Conservation (phyloP, 129 eudicot species). For the Escallonia rubra region DNA sequence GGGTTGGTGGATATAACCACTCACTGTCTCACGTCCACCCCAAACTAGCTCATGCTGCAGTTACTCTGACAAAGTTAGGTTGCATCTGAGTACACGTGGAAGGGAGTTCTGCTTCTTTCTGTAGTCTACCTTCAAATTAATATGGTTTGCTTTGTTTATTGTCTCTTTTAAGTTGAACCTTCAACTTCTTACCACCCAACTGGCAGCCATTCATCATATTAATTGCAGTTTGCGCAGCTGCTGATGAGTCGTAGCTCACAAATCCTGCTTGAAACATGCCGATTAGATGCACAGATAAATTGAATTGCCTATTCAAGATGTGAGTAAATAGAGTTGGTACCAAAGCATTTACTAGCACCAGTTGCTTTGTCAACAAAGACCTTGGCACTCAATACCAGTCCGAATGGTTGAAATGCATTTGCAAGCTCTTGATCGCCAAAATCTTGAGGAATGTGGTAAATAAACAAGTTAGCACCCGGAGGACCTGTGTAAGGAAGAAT, state of each 20-base stretch:
- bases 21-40: constrained; percentile 31
- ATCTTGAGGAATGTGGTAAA: constrained; percentile 96
- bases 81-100: constrained; percentile 27
- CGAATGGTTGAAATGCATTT: constrained; percentile 68
- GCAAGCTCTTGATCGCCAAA: constrained; percentile 92
- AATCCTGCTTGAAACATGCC: constrained; percentile 50
- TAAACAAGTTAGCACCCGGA: constrained; percentile 88
- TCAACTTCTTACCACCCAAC: constrained; percentile 92
- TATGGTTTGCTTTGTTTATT: constrained; percentile 69
- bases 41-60: constrained; percentile 26
- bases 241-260: constrained; percentile 85
- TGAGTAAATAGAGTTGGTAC: constrained; percentile 31
- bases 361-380: constrained; percentile 91
- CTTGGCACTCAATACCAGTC: constrained; percentile 87
- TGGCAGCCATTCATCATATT: constrained; percentile 86
- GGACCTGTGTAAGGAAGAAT: constrained; percentile 62
- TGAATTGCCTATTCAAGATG: neutral
- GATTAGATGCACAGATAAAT: constrained; percentile 12
- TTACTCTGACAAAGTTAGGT: constrained; percentile 27
- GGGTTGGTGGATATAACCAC: constrained; percentile 19
- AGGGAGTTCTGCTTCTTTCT: constrained; percentile 38
- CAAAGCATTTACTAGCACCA: constrained; percentile 93
- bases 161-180: constrained; percentile 95
- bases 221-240: constrained; percentile 86
- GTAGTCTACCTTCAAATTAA: constrained; percentile 47